Conservation (phyloP, 1,284 basidiomycete species). For the Cutaneotrichosporon mucoides region DNA sequence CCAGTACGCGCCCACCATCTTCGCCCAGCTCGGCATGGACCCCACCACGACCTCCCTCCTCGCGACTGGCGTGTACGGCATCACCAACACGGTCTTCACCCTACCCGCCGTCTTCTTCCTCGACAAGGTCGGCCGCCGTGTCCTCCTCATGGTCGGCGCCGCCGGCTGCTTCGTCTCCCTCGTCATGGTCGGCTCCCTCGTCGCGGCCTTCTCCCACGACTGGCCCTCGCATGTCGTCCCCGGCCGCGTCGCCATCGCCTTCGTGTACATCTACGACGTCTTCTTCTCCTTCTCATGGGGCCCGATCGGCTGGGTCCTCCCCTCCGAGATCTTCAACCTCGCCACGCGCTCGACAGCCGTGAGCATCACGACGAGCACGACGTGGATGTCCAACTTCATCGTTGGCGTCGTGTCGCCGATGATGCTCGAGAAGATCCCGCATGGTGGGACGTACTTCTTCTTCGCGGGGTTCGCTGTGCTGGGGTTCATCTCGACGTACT, state of each 20-base stretch:
- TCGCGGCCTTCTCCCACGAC: constrained; percentile 17
- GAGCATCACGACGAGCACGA: constrained; percentile 16
- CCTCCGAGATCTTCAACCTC: constrained; percentile 24
- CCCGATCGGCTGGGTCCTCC: constrained; percentile 26
- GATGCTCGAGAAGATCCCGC: constrained; percentile 20
- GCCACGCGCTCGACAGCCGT: constrained; percentile 16
- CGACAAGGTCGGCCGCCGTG: constrained; percentile 38
- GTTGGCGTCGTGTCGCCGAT: constrained; percentile 18
- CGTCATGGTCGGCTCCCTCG: constrained; percentile 57
- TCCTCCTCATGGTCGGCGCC: constrained; percentile 28
- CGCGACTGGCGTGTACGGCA: constrained; percentile 43
- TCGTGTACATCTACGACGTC: constrained; percentile 23
- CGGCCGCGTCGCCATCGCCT: constrained; percentile 23
- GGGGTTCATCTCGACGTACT: constrained; percentile 12
- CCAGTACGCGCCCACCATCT: constrained; percentile 24
- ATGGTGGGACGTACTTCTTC: constrained; percentile 24
- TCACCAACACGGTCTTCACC: constrained; percentile 39
- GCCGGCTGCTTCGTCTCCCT: constrained; percentile 48
- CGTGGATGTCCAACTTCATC: constrained; percentile 26
- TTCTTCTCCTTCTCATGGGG: constrained; percentile 26
- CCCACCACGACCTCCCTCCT: constrained; percentile 33
- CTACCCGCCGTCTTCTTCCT: constrained; percentile 37
- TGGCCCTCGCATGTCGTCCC: constrained; percentile 18
- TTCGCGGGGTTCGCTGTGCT: constrained; percentile 18
- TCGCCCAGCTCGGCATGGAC: constrained; percentile 30